Percentiles rank a stretch among this genome's conserved stretches.
Conservation (phyloP, 2,329 filamentous ascomycete genomes). For the Neofusicoccum umdonicola region DNA sequence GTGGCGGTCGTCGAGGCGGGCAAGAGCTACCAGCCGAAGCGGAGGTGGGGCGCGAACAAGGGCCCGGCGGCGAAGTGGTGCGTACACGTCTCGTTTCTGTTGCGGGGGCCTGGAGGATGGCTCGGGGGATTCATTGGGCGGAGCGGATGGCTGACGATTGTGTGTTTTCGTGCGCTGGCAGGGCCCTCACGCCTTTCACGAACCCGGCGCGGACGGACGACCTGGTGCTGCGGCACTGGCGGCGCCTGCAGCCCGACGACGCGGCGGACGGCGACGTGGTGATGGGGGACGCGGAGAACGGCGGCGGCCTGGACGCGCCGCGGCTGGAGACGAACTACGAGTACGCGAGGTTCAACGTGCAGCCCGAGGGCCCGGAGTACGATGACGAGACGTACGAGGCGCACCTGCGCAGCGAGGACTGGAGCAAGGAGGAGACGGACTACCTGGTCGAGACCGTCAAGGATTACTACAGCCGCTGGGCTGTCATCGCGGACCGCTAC, state of each 20-base stretch:
- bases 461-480: slow-evolving; percentile 86
- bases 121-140: background rate
- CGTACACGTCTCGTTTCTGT: background rate
- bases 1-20: slow-evolving; percentile 41
- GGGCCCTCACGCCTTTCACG: slow-evolving; percentile 57
- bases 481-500: slow-evolving; percentile 89
- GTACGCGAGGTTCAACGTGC: slow-evolving; percentile 87
- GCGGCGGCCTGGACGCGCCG: slow-evolving; percentile 27
- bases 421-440: slow-evolving; percentile 91
- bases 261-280: slow-evolving; percentile 22
- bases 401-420: slow-evolving; percentile 70
- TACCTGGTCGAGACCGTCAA: slow-evolving; percentile 74
- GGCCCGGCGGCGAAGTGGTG: slow-evolving; percentile 42
- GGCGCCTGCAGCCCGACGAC: slow-evolving; percentile 51
- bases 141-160: background rate
- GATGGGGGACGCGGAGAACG: slow-evolving; percentile 29
- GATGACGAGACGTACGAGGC: slow-evolving; percentile 82
- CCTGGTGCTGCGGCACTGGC: slow-evolving; percentile 78
- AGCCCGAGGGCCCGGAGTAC: slow-evolving; percentile 75
- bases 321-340: slow-evolving; percentile 50
- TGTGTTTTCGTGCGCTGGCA: slow-evolving; percentile 16
- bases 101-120: background rate
- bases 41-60: slow-evolving; percentile 30
- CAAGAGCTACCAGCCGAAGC: slow-evolving; percentile 39
- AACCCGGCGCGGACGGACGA: slow-evolving; percentile 75